Evolutionary conservation across 2,329 filamentous ascomycete genomes (phyloP), one percentile per base, ranked within the genome.

Genomic region (Sphaerostilbella broomeana): DNA sequence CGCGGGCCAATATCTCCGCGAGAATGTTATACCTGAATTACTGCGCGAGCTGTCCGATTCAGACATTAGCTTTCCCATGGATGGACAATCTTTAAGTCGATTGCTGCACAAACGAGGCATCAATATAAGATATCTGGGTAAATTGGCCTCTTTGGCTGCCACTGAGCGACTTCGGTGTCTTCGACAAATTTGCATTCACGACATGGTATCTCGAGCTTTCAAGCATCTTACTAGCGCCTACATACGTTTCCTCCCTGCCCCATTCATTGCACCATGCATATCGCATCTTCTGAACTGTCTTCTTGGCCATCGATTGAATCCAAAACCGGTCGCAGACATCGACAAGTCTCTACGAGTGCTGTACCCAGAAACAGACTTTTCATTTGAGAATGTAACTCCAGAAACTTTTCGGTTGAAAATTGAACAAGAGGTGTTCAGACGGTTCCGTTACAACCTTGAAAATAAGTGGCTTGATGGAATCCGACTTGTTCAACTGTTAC

Each of bases 11-110:
- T 88, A 84, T 61, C 72, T 98, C 35, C 78, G 79, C 7, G 72
- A 79, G 7, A 81, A 83, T 44, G 77, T 87, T 39, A 84, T 98
- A 48, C 88, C 90, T n/a, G 78, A 84, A 40, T 72, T 98, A 42
- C 66, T 97, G 42, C 80, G 83, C 46, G 90, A 98, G 54, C 75
- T 98, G 43, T 83, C 84, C 57, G 86, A 94, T 49, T 89, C 87
- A 6, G 90, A 98, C 51, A 83, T 95, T 50, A 92, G 90, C 54
- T 97, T 97, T 69, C 92, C 92, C 10, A 95, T 97, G 87, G 94
- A 98, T 54, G 92, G 92, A n/a, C 78, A 85, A 55, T 95, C 90
- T 15, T 72, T 98, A 43, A 86, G 84, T 53, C 80, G 81, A 49
- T 76, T 95, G 36, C 73, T 98, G 57, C 92, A 98, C 70, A 95